Evolutionary conservation across 176 grass and related monocot species (phyloP), one percentile per base, ranked within the genome.

Genomic region (Canna indica): DNA sequence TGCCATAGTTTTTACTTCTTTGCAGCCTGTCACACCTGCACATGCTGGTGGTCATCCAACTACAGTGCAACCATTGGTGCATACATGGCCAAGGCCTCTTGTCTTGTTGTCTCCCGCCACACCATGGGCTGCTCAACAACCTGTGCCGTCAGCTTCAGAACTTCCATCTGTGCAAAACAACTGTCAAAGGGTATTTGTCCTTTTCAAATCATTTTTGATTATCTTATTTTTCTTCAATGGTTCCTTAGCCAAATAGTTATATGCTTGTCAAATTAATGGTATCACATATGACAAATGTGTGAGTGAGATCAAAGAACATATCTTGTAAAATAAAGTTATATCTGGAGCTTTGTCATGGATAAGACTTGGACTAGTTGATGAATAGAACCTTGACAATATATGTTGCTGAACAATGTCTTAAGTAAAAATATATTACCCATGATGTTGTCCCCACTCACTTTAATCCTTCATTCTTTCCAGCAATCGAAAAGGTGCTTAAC

Each of bases 91-190:
- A 47, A 47, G 59, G 7, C 73, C 59, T 65, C 26, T 76, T 35
- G 73, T 76, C 11, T 28, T 76, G 38, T 76, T 64, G 44, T 76
- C 73, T 66, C 73, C 60, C 7, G 45, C 59, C 45, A 44, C 73
- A 38, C 41, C 60, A 33, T 65, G 60, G 59, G 44, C 60, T 64
- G 11, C 73, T 52, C 73, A 66, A 47, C 73, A 39, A 13, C 60
- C 73, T 50, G 30, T 45, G 35, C 60, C 60, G 9, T 62, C 42
- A 26, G 20, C 61, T 27, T 65, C 59, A 36, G 60, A 35, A 27
- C 26, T 45, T 26, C 48, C 73, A 11, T 48, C 29, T 27, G 27
- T 52, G 41, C 68, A 52, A 22, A 70, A 70, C 38, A 44, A 52
- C 17, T 32, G 45, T 22, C 59, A 50, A 35, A 39, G 26, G 73